Conservation (phyloP, 345 rosid genomes). For the Cochlearia excelsa region DNA sequence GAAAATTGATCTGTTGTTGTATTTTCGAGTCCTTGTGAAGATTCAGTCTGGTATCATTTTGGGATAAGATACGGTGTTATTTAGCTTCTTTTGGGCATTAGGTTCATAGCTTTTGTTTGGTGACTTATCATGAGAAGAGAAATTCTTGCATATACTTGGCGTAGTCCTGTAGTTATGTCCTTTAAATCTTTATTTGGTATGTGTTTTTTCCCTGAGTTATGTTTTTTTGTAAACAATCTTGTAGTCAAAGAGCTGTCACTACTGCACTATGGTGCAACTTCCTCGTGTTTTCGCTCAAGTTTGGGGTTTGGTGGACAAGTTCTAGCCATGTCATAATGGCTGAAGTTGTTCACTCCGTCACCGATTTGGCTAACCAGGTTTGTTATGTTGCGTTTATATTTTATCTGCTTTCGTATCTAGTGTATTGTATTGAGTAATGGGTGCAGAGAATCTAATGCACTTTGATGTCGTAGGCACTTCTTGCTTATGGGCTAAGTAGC, state of each 20-base stretch:
- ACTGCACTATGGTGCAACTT: constrained; percentile 97
- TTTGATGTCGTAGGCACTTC: constrained; percentile 69
- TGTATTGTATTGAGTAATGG: constrained; percentile 23
- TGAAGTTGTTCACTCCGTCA: constrained; percentile 88
- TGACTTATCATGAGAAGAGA: neutral
- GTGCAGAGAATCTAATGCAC: constrained; percentile 43
- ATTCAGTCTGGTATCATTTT: neutral
- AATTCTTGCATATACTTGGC: neutral
- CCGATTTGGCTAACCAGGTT: constrained; percentile 99
- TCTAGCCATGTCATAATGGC: constrained; percentile 98
- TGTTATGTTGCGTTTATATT: neutral
- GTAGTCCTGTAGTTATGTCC: constrained; percentile 1
- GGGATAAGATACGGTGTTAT: neutral
- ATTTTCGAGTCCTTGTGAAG: neutral
- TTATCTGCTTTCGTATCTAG: constrained; percentile 1
- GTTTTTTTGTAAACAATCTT: constrained; percentile 20
- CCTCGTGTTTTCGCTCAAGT: constrained; percentile 92
- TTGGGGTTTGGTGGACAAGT: constrained; percentile 84
- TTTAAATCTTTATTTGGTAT: constrained; percentile 4
- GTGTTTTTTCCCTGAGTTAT: constrained; percentile 14
- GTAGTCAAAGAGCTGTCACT: constrained; percentile 93
- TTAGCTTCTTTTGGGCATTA: constrained; percentile 2
- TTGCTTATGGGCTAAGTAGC: constrained; percentile 94
- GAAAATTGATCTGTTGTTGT: neutral
- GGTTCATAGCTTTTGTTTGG: constrained; percentile 17